Percentiles rank a stretch among this genome's conserved stretches.
phyloP scores from a whole-genome alignment of 257 asterid genomes.

The Ajuga chamaepitys region DNA sequence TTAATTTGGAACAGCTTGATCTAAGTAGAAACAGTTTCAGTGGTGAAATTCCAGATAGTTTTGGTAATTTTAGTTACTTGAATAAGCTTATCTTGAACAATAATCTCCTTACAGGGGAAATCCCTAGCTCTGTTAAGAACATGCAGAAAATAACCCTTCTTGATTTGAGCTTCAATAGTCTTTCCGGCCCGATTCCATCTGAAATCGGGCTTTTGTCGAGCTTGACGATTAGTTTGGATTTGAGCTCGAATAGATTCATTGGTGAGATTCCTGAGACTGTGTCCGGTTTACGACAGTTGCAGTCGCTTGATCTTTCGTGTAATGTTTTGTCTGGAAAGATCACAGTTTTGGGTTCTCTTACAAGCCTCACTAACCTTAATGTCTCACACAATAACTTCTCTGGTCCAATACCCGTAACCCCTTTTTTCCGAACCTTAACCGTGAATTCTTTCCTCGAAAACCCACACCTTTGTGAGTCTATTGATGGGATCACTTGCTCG shows the following conservation, averaged over 20 bases:
- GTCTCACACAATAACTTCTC: conserved; percentile 75
- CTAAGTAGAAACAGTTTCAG: conserved; percentile 75
- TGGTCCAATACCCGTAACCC: conserved; percentile 80
- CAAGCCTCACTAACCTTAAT: conserved; percentile 74
- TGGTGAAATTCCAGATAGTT: conserved; percentile 63
- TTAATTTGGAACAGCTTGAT: conserved; percentile 90
- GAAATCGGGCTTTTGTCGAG: conserved; percentile 62
- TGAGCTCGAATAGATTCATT: conserved; percentile 54
- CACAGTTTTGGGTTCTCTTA: conserved; percentile 44
- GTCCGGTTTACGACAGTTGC: conserved; percentile 66
- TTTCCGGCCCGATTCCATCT: conserved; percentile 61
- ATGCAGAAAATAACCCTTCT: conserved; percentile 76
- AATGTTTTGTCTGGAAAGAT: conserved; percentile 58
- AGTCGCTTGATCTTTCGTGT: conserved; percentile 71
- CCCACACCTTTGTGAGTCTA: conserved; percentile 61
- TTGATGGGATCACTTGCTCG: conserved; percentile 67
- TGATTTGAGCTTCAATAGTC: conserved; percentile 74
- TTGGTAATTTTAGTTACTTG: conserved; percentile 83
- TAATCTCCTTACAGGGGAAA: conserved; percentile 50
- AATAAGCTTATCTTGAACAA: conserved; percentile 66
- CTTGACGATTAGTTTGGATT: conserved; percentile 69
- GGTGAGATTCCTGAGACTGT: conserved; percentile 77
- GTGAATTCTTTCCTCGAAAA: conserved; percentile 57
- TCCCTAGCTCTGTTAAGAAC: conserved; percentile 53
- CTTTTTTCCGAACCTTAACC: conserved; percentile 63